Conservation (phyloP, 345 rosid species). For the Linum tenue region DNA sequence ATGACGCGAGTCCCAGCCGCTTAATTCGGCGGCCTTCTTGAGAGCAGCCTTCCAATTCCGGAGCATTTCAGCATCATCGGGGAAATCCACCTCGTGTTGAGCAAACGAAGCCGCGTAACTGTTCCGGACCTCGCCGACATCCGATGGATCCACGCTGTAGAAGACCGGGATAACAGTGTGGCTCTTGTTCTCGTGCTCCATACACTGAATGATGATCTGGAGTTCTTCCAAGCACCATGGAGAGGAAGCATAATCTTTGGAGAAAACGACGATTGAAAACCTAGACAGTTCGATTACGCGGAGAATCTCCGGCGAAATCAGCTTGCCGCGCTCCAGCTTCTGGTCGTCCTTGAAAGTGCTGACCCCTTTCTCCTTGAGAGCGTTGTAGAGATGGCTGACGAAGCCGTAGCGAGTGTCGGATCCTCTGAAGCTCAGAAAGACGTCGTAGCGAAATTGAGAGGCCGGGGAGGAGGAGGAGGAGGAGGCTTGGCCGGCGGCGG, state of each 20-base stretch:
- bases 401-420: not conserved
- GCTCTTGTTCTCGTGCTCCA: not conserved
- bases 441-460: not conserved
- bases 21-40: not conserved
- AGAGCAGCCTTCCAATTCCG: not conserved
- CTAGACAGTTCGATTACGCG: not conserved
- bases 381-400: not conserved
- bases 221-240: conserved; percentile 3
- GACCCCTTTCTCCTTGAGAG: not conserved
- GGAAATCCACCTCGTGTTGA: not conserved
- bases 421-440: conserved; percentile 6
- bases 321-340: not conserved
- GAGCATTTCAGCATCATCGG: not conserved
- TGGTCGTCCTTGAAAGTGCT: conserved; percentile 3
- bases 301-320: not conserved
- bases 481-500: not conserved
- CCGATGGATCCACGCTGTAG: not conserved
- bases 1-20: not conserved
- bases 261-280: not conserved
- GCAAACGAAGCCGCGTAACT: not conserved
- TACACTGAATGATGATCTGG: not conserved
- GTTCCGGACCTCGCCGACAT: not conserved
- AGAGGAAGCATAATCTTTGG: not conserved
- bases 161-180: not conserved
- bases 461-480: not conserved